Evolutionary conservation across 1,284 basidiomycete species (phyloP).

Genomic region (Pseudozyma sp.): DNA sequence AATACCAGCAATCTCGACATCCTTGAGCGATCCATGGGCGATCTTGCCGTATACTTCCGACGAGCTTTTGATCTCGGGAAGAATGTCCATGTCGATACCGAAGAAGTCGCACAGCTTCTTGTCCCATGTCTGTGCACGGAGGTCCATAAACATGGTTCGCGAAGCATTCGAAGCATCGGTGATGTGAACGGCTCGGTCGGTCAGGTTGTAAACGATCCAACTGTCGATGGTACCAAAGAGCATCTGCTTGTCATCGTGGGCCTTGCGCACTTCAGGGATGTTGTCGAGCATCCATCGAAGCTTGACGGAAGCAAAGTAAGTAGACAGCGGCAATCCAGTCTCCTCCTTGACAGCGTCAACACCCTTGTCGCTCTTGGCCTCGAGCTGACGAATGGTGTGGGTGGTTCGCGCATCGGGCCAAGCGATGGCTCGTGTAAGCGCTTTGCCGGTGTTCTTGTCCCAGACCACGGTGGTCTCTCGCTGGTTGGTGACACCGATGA

Average conservation of each 20-base stretch:
- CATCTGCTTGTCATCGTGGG: conserved; percentile 84
- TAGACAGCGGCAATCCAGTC: conserved; percentile 70
- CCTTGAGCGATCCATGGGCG: conserved; percentile 77
- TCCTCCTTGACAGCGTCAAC: conserved; percentile 75
- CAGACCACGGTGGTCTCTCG: conserved; percentile 95
- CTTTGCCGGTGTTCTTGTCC: conserved; percentile 88
- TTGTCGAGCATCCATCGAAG: conserved; percentile 96
- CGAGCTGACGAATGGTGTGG: conserved; percentile 81
- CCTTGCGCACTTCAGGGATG: conserved; percentile 80
- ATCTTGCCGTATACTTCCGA: conserved; percentile 91
- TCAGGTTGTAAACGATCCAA: conserved; percentile 92
- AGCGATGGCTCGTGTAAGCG: conserved; percentile 86
- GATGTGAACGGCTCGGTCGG: conserved; percentile 87
- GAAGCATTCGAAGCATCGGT: conserved; percentile 97
- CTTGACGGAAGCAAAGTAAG: conserved; percentile 97
- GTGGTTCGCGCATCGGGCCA: conserved; percentile 96
- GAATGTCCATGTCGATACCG: conserved; percentile 79
- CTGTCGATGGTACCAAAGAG: conserved; percentile 95
- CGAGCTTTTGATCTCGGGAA: conserved; percentile 89
- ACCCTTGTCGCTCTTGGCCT: conserved; percentile 80
- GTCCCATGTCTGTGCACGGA: conserved; percentile 85
- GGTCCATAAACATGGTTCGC: conserved; percentile 90
- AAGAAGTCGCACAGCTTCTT: conserved; percentile 87
- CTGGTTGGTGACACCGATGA: conserved; percentile 97
- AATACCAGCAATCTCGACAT: conserved; percentile 87